These are phyloP conservation scores for Pythium apleroticum DNA, from an alignment of 352 stramenopile species.

Conservation along the genomic window DNA sequence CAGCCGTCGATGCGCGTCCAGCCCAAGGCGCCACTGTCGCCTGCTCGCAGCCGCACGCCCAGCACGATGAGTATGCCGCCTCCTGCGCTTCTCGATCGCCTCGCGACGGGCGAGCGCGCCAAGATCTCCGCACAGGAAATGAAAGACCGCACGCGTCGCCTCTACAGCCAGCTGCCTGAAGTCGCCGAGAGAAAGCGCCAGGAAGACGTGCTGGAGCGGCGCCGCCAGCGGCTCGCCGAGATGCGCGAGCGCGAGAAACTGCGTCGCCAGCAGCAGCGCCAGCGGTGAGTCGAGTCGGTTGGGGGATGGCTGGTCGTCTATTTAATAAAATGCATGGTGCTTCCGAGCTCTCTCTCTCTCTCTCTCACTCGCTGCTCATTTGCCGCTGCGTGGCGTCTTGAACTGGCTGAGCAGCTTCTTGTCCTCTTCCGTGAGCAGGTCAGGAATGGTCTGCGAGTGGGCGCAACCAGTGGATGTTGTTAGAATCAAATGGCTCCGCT, in stretches of 20 bases:
- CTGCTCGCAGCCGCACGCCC: conserved; percentile 1
- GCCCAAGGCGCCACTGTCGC: neutral
- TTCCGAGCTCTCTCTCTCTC: neutral
- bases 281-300: conserved; percentile 36
- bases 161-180: conserved; percentile 74
- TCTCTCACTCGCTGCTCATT: neutral
- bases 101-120: conserved; percentile 48
- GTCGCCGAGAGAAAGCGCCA: conserved; percentile 72
- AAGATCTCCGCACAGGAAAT: conserved; percentile 68
- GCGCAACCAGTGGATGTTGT: too few species aligned
- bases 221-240: conserved; percentile 61
- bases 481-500: too few species aligned
- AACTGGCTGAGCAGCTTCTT: neutral
- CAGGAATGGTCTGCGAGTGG: conserved; percentile 48
- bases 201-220: conserved; percentile 65
- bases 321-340: neutral
- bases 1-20: neutral
- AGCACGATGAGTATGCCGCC: conserved; percentile 16
- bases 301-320: neutral
- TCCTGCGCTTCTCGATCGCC: conserved; percentile 39
- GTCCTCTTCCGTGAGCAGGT: conserved; percentile 12
- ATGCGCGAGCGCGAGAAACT: conserved; percentile 76
- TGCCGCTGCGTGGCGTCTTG: neutral
- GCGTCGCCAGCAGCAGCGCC: conserved; percentile 52
- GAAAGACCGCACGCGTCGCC: conserved; percentile 55